Evolutionary conservation across 2,329 filamentous ascomycete species (phyloP).

Genomic region (Chrysoporthe puriensis): DNA sequence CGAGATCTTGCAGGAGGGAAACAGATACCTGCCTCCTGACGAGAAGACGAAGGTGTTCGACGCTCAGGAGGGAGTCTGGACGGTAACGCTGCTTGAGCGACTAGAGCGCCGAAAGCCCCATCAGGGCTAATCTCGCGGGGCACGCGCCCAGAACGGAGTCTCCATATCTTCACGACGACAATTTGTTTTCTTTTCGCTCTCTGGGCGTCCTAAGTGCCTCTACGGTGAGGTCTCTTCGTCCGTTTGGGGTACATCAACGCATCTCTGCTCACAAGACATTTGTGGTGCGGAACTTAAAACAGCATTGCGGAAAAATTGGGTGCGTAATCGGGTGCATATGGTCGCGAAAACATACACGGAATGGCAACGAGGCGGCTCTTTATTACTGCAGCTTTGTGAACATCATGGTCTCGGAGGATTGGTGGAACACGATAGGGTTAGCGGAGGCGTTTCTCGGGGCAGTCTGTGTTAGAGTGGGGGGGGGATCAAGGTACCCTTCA

Average conservation of each 20-base stretch:
- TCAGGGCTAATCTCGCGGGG: neutral
- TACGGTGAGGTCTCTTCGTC: neutral
- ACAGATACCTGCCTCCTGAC: slow-evolving; percentile 31
- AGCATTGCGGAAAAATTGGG: neutral
- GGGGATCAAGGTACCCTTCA: slow-evolving; percentile 2
- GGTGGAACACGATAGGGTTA: neutral
- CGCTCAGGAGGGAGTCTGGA: slow-evolving; percentile 16
- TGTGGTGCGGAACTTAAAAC: neutral
- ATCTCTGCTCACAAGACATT: neutral
- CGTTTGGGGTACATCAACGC: neutral
- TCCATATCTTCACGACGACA: neutral
- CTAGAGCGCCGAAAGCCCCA: neutral
- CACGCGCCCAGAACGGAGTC: too few relatives aligned
- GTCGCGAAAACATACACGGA: neutral
- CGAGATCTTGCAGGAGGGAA: slow-evolving; percentile 51
- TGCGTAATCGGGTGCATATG: neutral
- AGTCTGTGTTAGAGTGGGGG: neutral
- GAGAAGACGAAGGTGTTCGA: slow-evolving; percentile 17
- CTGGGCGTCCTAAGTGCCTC: neutral
- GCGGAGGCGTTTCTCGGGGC: neutral
- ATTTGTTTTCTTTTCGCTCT: neutral
- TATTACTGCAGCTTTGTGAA: neutral
- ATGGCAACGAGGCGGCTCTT: neutral
- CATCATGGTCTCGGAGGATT: neutral
- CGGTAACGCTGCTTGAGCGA: slow-evolving; percentile 24